Base-by-base conservation (phyloP, 768 basidiomycete genomes). In the Agaricus subrufescens region DNA sequence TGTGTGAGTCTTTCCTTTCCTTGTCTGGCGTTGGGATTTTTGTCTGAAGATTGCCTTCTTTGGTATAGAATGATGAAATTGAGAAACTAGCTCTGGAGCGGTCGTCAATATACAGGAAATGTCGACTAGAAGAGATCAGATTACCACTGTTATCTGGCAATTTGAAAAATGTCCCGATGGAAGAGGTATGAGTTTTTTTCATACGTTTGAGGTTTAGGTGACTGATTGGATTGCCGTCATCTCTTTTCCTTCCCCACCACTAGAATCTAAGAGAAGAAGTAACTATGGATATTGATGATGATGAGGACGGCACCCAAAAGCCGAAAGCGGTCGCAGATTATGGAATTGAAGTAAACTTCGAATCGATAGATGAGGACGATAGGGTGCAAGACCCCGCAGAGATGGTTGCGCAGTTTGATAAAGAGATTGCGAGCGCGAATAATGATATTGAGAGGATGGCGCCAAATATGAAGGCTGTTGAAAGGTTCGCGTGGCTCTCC, bases 381-480 rank as follows among this genome's bases (percentile, higher is more conserved):
- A 80, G 82, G 19, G 83, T 82, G 79, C 83, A 83, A 62, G 84
- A 84, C 27, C 76, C 85, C 7, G 72, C 79, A 1, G 87, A 87
- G 31, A 76, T 78, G 7, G 75, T 85, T n/a, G 79, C 84, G 15
- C 82, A 88, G 58, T 78, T 94, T 29, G 93, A 96, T 56, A 78
- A 84, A 30, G 76, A 81, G 31, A 84, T 97, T 40, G 63, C 77
- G 7, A 89, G 86, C 63, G 71, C 94, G 27, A 82, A 75, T 51
- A 71, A 76, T 10, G 95, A 98, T 61, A 94, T 98, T 50, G 93
- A 95, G 63, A 81, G 84, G 50, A 91, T 98, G 87, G 91, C 93
- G 1, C 95, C 96, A 10, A 99, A 98, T 67, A 78, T 98, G 83
- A 98, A 98, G 69, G 96, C 96, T 0, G 89, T 95, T 61, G 94